Evolutionary conservation across 805 yeast genomes (phyloP).

Genomic region (fission yeast (Schizosaccharomyces pombe)): ASM294v3 CU329670.1:2953001-2953500

Average conservation of each 20-base stretch:
- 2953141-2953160: constrained; percentile 70
- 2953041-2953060: constrained; percentile 32
- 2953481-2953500: constrained; percentile 58
- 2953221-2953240: constrained; percentile 26
- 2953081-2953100: background rate
- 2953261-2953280: constrained; percentile 43
- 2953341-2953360: constrained; percentile 49
- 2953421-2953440: constrained; percentile 51
- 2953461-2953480: constrained; percentile 35
- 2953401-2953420: constrained; percentile 64
- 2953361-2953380: constrained; percentile 58
- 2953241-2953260: constrained; percentile 46
- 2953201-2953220: constrained; percentile 55
- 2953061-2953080: constrained; percentile 55
- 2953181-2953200: constrained; percentile 28
- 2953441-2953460: constrained; percentile 16
- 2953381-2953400: constrained; percentile 49
- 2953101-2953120: constrained; percentile 12
- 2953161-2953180: constrained; percentile 57
- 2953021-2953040: constrained; percentile 46
- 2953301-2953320: constrained; percentile 40
- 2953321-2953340: constrained; percentile 26
- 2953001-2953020: constrained; percentile 64
- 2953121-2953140: constrained; percentile 59
- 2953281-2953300: constrained; percentile 51